Conservation (phyloP, 192 early-diverging fungal species). For the Coemansia sp. region DNA sequence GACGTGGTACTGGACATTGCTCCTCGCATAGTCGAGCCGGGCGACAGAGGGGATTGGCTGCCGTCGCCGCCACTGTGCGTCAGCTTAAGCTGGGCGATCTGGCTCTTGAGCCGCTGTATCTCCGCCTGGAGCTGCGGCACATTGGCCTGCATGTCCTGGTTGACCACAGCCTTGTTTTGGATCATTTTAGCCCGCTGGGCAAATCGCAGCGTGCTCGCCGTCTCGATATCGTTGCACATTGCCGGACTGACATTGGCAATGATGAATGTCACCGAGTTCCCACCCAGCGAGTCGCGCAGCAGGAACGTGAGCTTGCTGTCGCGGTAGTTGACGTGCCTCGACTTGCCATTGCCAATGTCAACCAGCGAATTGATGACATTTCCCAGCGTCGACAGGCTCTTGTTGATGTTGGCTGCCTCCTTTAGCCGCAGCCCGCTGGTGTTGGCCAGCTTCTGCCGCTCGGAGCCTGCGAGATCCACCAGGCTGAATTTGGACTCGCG, state of each 20-base stretch:
- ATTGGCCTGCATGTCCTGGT: conserved; percentile 61
- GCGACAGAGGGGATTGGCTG: background rate
- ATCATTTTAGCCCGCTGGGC: conserved; percentile 68
- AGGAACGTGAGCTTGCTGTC: conserved; percentile 66
- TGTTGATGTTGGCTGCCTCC: conserved; percentile 82
- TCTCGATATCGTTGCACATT: conserved; percentile 53
- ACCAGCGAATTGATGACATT: conserved; percentile 82
- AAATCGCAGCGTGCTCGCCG: conserved; percentile 60
- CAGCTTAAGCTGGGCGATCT: conserved; percentile 27
- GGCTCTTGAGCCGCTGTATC: conserved; percentile 52
- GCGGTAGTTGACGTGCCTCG: conserved; percentile 61
- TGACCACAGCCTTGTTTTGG: conserved; percentile 64
- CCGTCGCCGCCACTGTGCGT: background rate
- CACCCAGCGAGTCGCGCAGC: conserved; percentile 63
- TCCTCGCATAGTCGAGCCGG: background rate
- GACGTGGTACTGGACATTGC: too few relatives aligned
- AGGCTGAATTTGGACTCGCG: conserved; percentile 65
- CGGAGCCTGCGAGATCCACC: conserved; percentile 77
- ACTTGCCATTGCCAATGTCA: conserved; percentile 54
- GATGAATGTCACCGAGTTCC: conserved; percentile 63
- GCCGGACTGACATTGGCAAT: conserved; percentile 58
- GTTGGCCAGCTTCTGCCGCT: conserved; percentile 60
- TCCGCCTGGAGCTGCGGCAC: conserved; percentile 58
- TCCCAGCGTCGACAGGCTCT: conserved; percentile 67
- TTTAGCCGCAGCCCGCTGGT: conserved; percentile 62